phyloP scores from a whole-genome alignment of 2,329 filamentous ascomycete genomes.

The Diaporthe sp. region DNA sequence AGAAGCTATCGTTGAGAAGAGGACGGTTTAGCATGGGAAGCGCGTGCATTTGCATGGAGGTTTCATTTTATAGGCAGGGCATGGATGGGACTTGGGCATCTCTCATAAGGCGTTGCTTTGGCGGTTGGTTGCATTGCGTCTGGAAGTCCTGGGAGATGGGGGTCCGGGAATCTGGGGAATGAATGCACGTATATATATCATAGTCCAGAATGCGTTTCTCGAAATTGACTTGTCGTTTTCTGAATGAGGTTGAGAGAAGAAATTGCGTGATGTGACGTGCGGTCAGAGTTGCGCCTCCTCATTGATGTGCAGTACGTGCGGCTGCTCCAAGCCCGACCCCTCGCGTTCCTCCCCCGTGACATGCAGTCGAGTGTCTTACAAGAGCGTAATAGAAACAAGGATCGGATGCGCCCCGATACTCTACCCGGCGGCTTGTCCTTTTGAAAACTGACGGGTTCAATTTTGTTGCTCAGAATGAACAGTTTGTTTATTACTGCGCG shows the following conservation, averaged over 20 bases:
- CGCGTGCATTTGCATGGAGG: neutral
- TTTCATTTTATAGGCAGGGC: neutral
- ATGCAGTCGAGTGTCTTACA: constrained; percentile 22
- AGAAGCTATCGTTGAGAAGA: constrained; percentile 72
- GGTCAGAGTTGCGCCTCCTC: constrained; percentile 16
- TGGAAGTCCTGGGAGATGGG: neutral
- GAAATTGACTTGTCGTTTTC: constrained; percentile 12
- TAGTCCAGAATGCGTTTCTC: neutral
- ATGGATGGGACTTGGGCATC: constrained; percentile 3
- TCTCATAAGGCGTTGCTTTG: constrained; percentile 17
- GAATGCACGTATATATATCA: neutral
- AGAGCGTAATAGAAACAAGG: constrained; percentile 28
- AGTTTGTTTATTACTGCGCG: neutral
- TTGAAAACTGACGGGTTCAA: neutral
- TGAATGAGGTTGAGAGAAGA: neutral
- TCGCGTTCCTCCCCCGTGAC: neutral
- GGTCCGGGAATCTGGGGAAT: neutral
- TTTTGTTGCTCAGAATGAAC: neutral
- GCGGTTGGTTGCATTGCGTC: constrained; percentile 27
- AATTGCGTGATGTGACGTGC: constrained; percentile 30
- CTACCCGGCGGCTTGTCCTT: neutral
- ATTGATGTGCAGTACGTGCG: neutral
- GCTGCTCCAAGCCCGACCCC: constrained; percentile 10
- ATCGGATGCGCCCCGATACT: neutral
- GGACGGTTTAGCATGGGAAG: constrained; percentile 52